Percentiles rank a stretch among this genome's conserved stretches.
These are phyloP conservation scores for Fusarium sp. DNA, from an alignment of 2,329 filamentous ascomycete genomes.

Conservation along the genomic window DNA sequence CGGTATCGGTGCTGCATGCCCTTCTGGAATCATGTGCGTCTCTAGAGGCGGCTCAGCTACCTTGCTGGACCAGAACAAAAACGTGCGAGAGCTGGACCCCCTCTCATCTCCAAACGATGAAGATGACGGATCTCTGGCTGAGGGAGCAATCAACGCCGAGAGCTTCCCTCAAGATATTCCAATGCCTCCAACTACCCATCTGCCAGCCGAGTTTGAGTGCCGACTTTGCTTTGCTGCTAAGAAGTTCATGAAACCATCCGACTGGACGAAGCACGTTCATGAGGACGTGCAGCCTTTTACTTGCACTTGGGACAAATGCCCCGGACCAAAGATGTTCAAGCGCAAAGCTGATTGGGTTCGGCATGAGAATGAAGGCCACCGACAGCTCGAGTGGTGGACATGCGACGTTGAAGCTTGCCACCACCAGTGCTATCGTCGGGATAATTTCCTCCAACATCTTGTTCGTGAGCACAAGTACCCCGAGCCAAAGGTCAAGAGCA, in stretches of 20 bases:
- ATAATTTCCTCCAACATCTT: conserved; percentile 93
- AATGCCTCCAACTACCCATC: conserved; percentile 77
- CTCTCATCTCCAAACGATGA: conserved; percentile 63
- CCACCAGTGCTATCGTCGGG: conserved; percentile 86
- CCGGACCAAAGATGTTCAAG: conserved; percentile 91
- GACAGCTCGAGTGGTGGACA: conserved; percentile 90
- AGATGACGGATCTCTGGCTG: conserved; percentile 74
- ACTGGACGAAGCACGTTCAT: conserved; percentile 97
- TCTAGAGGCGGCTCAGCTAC: conserved; percentile 74
- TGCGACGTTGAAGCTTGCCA: conserved; percentile 84
- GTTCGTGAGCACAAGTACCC: conserved; percentile 89
- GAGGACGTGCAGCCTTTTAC: conserved; percentile 95
- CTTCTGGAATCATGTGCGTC: conserved; percentile 71
- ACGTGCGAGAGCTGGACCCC: conserved; percentile 68
- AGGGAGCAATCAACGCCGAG: conserved; percentile 76
- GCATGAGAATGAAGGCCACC: conserved; percentile 91
- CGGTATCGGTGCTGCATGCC: conserved; percentile 69
- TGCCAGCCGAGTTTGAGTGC: conserved; percentile 92
- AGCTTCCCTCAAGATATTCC: conserved; percentile 86
- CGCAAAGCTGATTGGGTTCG: conserved; percentile 96
- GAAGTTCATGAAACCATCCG: conserved; percentile 89
- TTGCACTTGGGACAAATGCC: conserved; percentile 86
- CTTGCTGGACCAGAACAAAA: conserved; percentile 69
- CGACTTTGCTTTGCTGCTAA: conserved; percentile 87
- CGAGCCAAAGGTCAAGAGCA: conserved; percentile 84